phyloP scores from a whole-genome alignment of 192 early-diverging fungal species.

The Dissophora globulifera region DNA sequence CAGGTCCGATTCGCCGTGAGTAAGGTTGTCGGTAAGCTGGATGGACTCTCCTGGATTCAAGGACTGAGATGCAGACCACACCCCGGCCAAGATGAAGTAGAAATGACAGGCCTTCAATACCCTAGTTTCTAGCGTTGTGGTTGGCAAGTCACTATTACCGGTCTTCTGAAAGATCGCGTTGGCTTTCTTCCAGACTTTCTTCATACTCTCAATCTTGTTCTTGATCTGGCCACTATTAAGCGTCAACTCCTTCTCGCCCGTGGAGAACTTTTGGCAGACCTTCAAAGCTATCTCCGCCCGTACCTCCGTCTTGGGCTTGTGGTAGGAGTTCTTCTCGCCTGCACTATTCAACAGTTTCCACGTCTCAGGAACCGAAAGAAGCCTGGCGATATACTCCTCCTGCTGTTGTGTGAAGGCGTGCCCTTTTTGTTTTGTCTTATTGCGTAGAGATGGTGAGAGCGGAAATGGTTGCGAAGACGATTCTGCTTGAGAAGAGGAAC shows the following conservation, averaged over 20 bases:
- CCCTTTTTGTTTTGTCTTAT: no score
- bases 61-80: slow-evolving; percentile 1
- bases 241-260: background rate
- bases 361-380: slow-evolving; percentile 6
- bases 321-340: background rate
- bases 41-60: background rate
- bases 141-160: slow-evolving; percentile 3
- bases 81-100: background rate
- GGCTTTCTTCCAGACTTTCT: background rate
- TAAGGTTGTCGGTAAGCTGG: background rate
- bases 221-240: slow-evolving; percentile 7
- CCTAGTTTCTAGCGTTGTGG: background rate
- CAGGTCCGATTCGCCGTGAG: background rate
- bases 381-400: slow-evolving; percentile 2
- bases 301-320: background rate
- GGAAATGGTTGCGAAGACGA: no score
- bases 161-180: background rate
- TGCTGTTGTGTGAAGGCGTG: background rate
- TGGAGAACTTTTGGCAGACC: slow-evolving; percentile 2
- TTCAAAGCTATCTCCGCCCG: background rate
- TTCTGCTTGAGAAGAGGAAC: no score
- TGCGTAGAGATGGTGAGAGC: no score
- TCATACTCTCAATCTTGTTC: slow-evolving; percentile 16
- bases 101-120: background rate
- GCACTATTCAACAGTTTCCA: slow-evolving; percentile 2